Conservation (phyloP, 2,329 filamentous ascomycete species). For the Colletotrichum sidae region DNA sequence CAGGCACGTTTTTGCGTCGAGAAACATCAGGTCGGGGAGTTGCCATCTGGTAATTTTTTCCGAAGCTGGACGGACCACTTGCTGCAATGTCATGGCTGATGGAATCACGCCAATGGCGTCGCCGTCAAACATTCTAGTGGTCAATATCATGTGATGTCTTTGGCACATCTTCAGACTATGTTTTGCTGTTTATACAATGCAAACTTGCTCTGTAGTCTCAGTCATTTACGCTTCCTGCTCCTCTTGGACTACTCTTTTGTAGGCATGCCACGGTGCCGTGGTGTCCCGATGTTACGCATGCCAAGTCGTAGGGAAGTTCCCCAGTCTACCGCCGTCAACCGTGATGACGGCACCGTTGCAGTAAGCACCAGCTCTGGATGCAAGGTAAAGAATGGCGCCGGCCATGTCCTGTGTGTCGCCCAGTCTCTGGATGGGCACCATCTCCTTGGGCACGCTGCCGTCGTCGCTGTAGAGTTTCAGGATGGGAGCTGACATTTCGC, state of each 20-base stretch:
- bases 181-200: too few relatives aligned
- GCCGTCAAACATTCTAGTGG: too few relatives aligned
- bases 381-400: constrained; percentile 73
- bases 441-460: constrained; percentile 50
- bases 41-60: too few relatives aligned
- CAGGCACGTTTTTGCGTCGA: too few relatives aligned
- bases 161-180: too few relatives aligned
- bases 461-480: constrained; percentile 53
- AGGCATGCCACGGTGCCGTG: neutral
- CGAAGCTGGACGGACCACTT: too few relatives aligned
- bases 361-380: constrained; percentile 73
- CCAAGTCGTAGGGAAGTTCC: constrained; percentile 64
- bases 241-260: neutral
- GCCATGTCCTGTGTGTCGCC: constrained; percentile 72
- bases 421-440: constrained; percentile 68
- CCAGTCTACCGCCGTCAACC: constrained; percentile 72
- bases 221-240: too few relatives aligned
- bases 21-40: too few relatives aligned
- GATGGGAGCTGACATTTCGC: constrained; percentile 67
- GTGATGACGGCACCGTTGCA: constrained; percentile 73
- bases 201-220: too few relatives aligned
- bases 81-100: too few relatives aligned
- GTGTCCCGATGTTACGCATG: constrained; percentile 2
- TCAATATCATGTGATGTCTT: too few relatives aligned
- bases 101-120: too few relatives aligned